Evolutionary conservation across 495 filamentous ascomycete genomes (phyloP).

Genomic region (Haplographium delicatum): DNA sequence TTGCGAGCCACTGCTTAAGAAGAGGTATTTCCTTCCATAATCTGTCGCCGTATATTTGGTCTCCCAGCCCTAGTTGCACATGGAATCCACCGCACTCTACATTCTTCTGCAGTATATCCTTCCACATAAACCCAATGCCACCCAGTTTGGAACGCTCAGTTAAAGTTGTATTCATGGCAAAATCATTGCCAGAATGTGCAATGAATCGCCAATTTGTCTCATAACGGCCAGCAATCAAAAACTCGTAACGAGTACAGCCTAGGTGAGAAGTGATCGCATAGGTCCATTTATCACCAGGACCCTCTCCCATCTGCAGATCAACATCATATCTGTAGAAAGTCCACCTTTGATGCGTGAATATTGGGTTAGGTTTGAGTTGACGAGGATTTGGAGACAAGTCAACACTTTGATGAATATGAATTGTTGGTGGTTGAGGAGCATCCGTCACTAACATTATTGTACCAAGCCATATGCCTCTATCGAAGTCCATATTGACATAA

Average conservation of each 20-base stretch:
- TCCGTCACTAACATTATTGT: conserved; percentile 75
- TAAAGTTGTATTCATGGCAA: conserved; percentile 76
- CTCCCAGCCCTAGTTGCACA: conserved; percentile 82
- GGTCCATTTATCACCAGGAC: conserved; percentile 82
- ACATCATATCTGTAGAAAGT: conserved; percentile 95
- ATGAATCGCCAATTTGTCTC: conserved; percentile 97
- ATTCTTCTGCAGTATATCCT: conserved; percentile 96
- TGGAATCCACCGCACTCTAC: conserved; percentile 94
- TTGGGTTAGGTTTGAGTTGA: conserved; percentile 78
- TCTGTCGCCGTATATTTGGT: conserved; percentile 93
- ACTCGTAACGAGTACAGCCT: conserved; percentile 95
- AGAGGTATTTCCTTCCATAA: conserved; percentile 94
- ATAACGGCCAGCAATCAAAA: conserved; percentile 85
- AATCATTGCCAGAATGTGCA: conserved; percentile 92
- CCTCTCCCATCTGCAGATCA: conserved; percentile 85
- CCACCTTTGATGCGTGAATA: conserved; percentile 87
- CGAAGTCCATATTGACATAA: conserved; percentile 96
- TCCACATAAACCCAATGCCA: conserved; percentile 95
- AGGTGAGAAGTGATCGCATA: conserved; percentile 97
- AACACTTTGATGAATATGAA: conserved; percentile 87
- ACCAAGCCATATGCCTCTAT: conserved; percentile 84
- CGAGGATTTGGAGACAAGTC: conserved; percentile 92
- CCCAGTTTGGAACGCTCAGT: conserved; percentile 81
- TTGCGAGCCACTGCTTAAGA: conserved; percentile 87
- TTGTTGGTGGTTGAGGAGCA: conserved; percentile 88